A percentile compares a stretch with the other conserved stretches of the same genome.
Evolutionary conservation across 169 alveolate species (phyloP).

Genomic region (Cyclospora cayetanensis): DNA sequence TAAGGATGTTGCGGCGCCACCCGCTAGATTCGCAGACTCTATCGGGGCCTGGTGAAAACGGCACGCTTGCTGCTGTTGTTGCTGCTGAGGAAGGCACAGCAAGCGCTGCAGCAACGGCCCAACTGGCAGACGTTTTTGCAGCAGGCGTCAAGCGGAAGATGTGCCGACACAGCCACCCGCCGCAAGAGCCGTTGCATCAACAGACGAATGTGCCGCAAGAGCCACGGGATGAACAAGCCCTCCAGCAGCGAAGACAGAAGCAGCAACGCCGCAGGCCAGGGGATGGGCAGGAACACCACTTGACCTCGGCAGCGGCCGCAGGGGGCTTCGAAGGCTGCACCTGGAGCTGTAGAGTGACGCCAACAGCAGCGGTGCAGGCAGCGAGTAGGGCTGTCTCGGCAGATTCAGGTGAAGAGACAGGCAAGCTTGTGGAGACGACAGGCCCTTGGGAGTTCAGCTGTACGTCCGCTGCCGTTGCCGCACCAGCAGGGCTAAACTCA

Average conservation of each 20-base stretch:
- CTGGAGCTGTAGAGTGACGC: neutral
- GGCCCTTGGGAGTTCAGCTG: too few species aligned
- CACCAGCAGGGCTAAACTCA: too few species aligned
- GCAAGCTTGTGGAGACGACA: too few species aligned
- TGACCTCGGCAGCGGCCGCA: neutral
- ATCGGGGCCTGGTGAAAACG: neutral
- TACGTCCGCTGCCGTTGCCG: too few species aligned
- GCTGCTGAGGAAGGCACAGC: neutral
- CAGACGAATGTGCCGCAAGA: too few species aligned
- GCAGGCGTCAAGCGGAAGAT: too few species aligned
- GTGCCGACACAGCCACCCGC: neutral
- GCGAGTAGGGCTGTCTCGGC: too few species aligned
- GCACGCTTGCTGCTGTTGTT: neutral
- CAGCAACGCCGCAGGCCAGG: neutral
- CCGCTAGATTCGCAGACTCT: neutral
- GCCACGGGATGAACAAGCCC: neutral
- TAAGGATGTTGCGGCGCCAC: constrained; percentile 4
- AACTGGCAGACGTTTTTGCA: neutral
- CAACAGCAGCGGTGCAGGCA: neutral
- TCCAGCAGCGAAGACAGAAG: neutral
- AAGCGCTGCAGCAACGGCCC: neutral
- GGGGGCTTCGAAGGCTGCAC: neutral
- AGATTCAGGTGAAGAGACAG: too few species aligned
- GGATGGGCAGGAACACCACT: neutral
- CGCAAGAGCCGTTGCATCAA: neutral